These are phyloP conservation scores for Alternaria incomplexa DNA, from an alignment of 2,329 filamentous ascomycete genomes.

Conservation along the genomic window DNA sequence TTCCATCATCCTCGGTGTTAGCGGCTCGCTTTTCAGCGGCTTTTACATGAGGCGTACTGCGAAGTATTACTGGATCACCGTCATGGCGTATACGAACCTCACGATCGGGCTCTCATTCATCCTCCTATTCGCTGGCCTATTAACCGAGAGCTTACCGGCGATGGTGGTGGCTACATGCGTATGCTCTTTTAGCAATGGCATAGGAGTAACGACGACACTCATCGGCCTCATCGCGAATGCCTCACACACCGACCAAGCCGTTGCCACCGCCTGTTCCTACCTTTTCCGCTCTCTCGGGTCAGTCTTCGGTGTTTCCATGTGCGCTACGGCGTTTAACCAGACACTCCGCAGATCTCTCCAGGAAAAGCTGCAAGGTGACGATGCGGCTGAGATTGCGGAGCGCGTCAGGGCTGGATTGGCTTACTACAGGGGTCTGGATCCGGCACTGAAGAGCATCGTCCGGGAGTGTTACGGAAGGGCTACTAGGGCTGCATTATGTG, in stretches of 20 bases:
- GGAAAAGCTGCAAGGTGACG: slow-evolving; percentile 60
- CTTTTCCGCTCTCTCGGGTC: slow-evolving; percentile 77
- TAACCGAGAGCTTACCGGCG: slow-evolving; percentile 57
- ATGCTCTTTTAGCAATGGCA: slow-evolving; percentile 61
- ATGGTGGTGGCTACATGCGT: slow-evolving; percentile 65
- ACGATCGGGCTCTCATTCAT: slow-evolving; percentile 63
- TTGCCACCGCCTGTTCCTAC: slow-evolving; percentile 80
- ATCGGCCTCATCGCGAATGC: slow-evolving; percentile 76
- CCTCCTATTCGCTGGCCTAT: slow-evolving; percentile 62
- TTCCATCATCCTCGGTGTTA: slow-evolving; percentile 66
- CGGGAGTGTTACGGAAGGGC: slow-evolving; percentile 69
- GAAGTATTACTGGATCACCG: slow-evolving; percentile 72
- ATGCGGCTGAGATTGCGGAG: slow-evolving; percentile 70
- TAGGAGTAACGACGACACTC: slow-evolving; percentile 73
- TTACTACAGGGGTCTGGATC: slow-evolving; percentile 70
- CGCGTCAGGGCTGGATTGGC: slow-evolving; percentile 73
- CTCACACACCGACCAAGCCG: slow-evolving; percentile 69
- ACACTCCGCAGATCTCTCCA: slow-evolving; percentile 65
- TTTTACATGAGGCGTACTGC: slow-evolving; percentile 73
- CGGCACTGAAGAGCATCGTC: slow-evolving; percentile 65
- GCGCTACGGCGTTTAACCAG: slow-evolving; percentile 75
- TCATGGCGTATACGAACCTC: slow-evolving; percentile 61
- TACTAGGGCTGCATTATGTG: slow-evolving; percentile 58
- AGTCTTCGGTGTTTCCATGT: slow-evolving; percentile 71
- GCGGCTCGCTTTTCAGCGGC: slow-evolving; percentile 69